Conservation (phyloP, 2,329 filamentous ascomycete genomes). For the Daldinia sp. region DNA sequence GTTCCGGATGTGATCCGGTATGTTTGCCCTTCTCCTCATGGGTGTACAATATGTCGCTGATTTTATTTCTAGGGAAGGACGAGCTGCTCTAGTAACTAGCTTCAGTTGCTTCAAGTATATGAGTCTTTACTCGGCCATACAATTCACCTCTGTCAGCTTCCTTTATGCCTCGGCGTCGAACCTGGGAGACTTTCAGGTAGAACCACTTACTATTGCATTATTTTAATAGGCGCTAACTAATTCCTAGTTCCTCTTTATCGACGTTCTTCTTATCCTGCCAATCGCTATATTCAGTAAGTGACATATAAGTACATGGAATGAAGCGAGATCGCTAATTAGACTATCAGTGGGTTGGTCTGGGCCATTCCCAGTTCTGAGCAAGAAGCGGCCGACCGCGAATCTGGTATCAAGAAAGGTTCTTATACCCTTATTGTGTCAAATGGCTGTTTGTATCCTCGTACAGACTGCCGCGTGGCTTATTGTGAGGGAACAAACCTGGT, state of each 20-base stretch:
- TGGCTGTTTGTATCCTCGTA: slow-evolving; percentile 78
- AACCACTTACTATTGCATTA: background rate
- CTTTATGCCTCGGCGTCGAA: slow-evolving; percentile 94
- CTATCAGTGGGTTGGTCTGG: slow-evolving; percentile 88
- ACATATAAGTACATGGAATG: background rate
- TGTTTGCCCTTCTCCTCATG: slow-evolving; percentile 27
- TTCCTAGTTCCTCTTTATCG: slow-evolving; percentile 85
- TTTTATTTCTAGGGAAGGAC: slow-evolving; percentile 72
- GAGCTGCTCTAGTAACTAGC: slow-evolving; percentile 94
- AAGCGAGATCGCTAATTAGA: slow-evolving; percentile 23
- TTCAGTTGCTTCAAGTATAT: slow-evolving; percentile 99
- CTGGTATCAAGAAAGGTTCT: slow-evolving; percentile 93
- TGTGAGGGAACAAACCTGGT: slow-evolving; percentile 84
- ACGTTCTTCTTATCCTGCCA: slow-evolving; percentile 88
- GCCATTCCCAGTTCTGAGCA: slow-evolving; percentile 77
- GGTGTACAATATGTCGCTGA: slow-evolving; percentile 15
- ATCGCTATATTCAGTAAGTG: slow-evolving; percentile 89
- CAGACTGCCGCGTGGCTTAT: slow-evolving; percentile 78
- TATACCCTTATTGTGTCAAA: slow-evolving; percentile 87
- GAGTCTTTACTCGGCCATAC: slow-evolving; percentile 98
- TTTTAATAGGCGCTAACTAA: slow-evolving; percentile 10
- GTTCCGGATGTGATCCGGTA: slow-evolving; percentile 89
- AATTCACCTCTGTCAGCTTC: slow-evolving; percentile 97
- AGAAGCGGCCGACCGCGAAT: slow-evolving; percentile 89
- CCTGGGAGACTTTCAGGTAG: slow-evolving; percentile 89